Conservation (phyloP, 164 flowering plant genomes). For the Echeveria elegans region DNA sequence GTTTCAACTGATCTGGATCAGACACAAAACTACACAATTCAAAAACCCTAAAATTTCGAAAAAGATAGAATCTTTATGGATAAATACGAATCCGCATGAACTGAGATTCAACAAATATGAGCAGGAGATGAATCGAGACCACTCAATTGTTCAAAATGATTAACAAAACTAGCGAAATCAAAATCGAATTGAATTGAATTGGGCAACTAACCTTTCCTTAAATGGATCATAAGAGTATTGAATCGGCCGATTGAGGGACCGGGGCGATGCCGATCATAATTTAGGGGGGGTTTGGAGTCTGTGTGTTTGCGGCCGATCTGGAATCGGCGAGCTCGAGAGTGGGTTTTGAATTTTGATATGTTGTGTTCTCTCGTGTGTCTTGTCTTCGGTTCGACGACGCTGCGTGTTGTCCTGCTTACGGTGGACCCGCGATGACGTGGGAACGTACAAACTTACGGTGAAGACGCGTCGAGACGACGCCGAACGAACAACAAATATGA, state of each 20-base stretch:
- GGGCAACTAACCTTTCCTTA: background rate
- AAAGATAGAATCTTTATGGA: background rate
- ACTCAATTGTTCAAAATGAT: background rate
- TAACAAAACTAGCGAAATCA: background rate
- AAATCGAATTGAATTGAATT: background rate
- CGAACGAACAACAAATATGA: background rate
- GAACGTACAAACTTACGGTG: background rate
- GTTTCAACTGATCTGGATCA: background rate
- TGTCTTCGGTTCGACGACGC: too few relatives aligned
- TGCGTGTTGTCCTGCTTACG: too few relatives aligned
- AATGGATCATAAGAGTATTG: background rate
- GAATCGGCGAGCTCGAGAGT: background rate
- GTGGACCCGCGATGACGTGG: too few relatives aligned
- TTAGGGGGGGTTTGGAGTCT: background rate
- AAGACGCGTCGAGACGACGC: background rate
- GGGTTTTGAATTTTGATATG: background rate
- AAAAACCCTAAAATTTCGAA: background rate
- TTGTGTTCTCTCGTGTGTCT: too few relatives aligned
- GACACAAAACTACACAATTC: background rate
- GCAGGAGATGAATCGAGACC: background rate
- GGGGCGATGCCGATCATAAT: background rate
- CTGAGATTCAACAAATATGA: background rate
- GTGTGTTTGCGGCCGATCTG: background rate
- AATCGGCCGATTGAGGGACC: background rate
- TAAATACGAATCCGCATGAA: background rate